Conservation (phyloP, 352 stramenopile genomes). For the Phytophthora sp. region DNA sequence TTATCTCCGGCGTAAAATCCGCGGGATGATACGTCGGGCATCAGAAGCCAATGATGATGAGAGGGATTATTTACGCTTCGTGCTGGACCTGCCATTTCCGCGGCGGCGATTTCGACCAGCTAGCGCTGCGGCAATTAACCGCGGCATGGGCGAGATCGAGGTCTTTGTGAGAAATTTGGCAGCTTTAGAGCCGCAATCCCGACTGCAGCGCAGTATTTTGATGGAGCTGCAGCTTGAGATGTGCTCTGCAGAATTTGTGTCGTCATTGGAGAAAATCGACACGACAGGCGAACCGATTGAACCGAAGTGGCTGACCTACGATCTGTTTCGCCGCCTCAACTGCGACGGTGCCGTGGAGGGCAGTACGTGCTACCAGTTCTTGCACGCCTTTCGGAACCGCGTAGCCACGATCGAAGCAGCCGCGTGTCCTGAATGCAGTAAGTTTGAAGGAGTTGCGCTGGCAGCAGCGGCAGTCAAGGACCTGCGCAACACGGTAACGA, state of each 20-base stretch:
- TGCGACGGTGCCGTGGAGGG: slow-evolving; percentile 67
- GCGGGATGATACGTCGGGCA: slow-evolving; percentile 47
- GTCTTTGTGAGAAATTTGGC: slow-evolving; percentile 77
- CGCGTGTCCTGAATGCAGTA: slow-evolving; percentile 57
- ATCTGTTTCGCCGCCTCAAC: slow-evolving; percentile 78
- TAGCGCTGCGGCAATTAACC: slow-evolving; percentile 48
- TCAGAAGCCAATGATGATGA: slow-evolving; percentile 45
- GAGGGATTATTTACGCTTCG: slow-evolving; percentile 69
- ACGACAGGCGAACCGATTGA: slow-evolving; percentile 65
- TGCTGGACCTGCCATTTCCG: slow-evolving; percentile 80
- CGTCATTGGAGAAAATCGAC: slow-evolving; percentile 78
- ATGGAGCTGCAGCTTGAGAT: slow-evolving; percentile 74
- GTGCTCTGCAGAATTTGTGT: slow-evolving; percentile 79
- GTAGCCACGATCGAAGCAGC: slow-evolving; percentile 70
- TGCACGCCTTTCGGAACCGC: slow-evolving; percentile 77
- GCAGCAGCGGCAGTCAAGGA: slow-evolving; percentile 67
- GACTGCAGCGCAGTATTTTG: slow-evolving; percentile 62
- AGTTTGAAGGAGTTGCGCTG: slow-evolving; percentile 57
- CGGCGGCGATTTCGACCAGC: slow-evolving; percentile 58
- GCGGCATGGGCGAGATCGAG: slow-evolving; percentile 70
- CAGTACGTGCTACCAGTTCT: slow-evolving; percentile 79
- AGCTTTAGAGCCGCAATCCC: slow-evolving; percentile 63
- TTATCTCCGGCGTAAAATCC: slow-evolving; percentile 71
- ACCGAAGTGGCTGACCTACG: slow-evolving; percentile 80
- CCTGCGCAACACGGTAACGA: slow-evolving; percentile 69